Evolutionary conservation across 176 grass and related monocot genomes (phyloP).

Genomic region (Oryza glumipatula): DNA sequence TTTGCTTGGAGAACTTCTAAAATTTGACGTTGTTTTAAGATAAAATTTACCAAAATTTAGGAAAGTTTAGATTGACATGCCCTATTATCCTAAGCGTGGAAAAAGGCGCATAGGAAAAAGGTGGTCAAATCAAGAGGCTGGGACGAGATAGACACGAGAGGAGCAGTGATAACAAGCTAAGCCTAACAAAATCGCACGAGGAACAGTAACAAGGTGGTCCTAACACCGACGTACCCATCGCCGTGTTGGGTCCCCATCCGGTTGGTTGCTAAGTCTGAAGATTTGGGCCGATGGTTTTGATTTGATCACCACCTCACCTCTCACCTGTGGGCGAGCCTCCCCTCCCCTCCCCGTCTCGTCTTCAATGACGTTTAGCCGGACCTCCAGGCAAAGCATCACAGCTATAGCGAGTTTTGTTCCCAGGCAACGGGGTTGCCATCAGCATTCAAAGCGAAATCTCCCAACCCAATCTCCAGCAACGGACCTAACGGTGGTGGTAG

Average conservation of each 20-base stretch:
- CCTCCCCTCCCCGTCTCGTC: background rate
- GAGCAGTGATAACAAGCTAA: constrained; percentile 15
- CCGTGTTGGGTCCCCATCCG: constrained; percentile 35
- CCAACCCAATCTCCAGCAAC: constrained; percentile 33
- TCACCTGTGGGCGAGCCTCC: background rate
- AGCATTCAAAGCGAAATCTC: constrained; percentile 51
- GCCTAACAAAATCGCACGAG: constrained; percentile 6
- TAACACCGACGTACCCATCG: constrained; percentile 24
- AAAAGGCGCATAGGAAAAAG: background rate
- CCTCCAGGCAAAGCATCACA: constrained; percentile 34
- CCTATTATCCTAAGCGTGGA: too few species aligned
- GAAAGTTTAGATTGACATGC: too few species aligned
- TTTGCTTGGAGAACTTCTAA: too few species aligned
- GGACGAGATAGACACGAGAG: background rate
- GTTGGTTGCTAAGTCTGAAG: constrained; percentile 46
- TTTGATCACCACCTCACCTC: too few species aligned
- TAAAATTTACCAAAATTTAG: too few species aligned
- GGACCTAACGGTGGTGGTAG: constrained; percentile 33
- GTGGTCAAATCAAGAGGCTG: background rate
- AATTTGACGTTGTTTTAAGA: too few species aligned
- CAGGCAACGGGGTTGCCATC: constrained; percentile 32
- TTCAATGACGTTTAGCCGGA: constrained; percentile 33
- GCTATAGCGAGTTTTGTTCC: constrained; percentile 28
- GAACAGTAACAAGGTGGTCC: constrained; percentile 36
- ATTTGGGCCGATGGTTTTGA: constrained; percentile 13